Evolutionary conservation across 257 asterid species (phyloP).

Genomic region (Solanum phureja): DNA sequence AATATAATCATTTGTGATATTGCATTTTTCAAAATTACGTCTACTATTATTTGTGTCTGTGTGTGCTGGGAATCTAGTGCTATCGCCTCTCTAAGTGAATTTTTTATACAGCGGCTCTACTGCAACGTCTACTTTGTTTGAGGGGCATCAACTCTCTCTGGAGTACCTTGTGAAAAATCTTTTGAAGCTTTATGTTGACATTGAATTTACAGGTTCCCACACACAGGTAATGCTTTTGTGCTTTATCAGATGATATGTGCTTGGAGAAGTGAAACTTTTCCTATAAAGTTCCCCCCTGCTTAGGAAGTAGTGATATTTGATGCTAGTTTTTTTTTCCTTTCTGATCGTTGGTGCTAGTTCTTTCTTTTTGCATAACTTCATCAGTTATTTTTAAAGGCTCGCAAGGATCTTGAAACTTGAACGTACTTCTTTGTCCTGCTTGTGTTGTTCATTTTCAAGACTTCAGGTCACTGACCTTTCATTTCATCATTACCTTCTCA

Average conservation of each 20-base stretch:
- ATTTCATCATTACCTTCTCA: not conserved
- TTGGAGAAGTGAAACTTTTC: not conserved
- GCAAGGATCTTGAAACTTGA: not conserved
- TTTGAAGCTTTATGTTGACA: conserved; percentile 89
- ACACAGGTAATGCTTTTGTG: conserved; percentile 61
- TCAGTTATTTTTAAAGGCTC: not conserved
- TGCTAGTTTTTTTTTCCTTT: not conserved
- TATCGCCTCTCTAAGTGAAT: conserved; percentile 1
- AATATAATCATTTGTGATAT: not conserved
- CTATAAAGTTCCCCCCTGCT: not conserved
- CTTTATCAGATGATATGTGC: not conserved
- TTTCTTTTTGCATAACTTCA: not conserved
- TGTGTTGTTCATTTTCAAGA: not conserved
- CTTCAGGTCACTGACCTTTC: not conserved
- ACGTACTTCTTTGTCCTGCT: not conserved
- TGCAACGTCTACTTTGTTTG: conserved; percentile 70
- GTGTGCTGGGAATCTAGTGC: not conserved
- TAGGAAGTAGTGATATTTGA: not conserved
- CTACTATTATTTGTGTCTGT: not conserved
- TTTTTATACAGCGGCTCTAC: conserved; percentile 65
- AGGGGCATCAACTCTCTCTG: conserved; percentile 84
- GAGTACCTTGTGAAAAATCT: conserved; percentile 87
- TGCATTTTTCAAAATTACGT: not conserved
- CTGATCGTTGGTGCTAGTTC: not conserved
- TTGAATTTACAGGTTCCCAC: conserved; percentile 97